These are phyloP conservation scores for Acmispon strigosus DNA, from an alignment of 306 rosid genomes.

Conservation along the genomic window DNA sequence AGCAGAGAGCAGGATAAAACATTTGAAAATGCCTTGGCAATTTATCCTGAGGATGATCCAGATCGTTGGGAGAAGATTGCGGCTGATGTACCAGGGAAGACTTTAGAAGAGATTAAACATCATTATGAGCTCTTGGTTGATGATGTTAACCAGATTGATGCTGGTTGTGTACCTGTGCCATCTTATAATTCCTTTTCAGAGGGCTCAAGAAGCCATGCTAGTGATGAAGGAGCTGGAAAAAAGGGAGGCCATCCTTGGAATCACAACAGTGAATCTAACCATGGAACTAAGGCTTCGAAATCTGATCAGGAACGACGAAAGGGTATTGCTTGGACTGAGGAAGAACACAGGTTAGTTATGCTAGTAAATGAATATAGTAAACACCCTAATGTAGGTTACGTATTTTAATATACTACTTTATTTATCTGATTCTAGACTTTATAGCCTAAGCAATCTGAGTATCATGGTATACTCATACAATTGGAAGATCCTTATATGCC, in stretches of 20 bases:
- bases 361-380: slow-evolving; percentile 8
- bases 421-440: not conserved
- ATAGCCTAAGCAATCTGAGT: slow-evolving; percentile 8
- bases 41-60: slow-evolving; percentile 54
- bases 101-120: slow-evolving; percentile 63
- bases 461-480: not conserved
- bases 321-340: slow-evolving; percentile 99
- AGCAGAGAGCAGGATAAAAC: slow-evolving; percentile 86
- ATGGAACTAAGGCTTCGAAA: slow-evolving; percentile 65
- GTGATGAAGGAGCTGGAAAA: slow-evolving; percentile 66
- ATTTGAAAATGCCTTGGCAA: slow-evolving; percentile 84
- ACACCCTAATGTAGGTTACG: not conserved
- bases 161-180: slow-evolving; percentile 84
- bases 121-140: slow-evolving; percentile 83
- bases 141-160: slow-evolving; percentile 68
- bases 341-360: slow-evolving; percentile 81
- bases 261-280: slow-evolving; percentile 52
- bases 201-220: slow-evolving; percentile 51
- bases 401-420: slow-evolving; percentile 5
- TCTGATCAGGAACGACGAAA: slow-evolving; percentile 94
- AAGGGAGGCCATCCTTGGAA: slow-evolving; percentile 41
- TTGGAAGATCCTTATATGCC: not conserved
- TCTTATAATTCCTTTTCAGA: slow-evolving; percentile 77
- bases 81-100: slow-evolving; percentile 76
- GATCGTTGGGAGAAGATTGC: slow-evolving; percentile 94